Percentiles rank a stretch among this genome's conserved stretches.
These are phyloP conservation scores for Corylus heterophylla DNA, from an alignment of 306 rosid genomes.

Conservation along the genomic window DNA sequence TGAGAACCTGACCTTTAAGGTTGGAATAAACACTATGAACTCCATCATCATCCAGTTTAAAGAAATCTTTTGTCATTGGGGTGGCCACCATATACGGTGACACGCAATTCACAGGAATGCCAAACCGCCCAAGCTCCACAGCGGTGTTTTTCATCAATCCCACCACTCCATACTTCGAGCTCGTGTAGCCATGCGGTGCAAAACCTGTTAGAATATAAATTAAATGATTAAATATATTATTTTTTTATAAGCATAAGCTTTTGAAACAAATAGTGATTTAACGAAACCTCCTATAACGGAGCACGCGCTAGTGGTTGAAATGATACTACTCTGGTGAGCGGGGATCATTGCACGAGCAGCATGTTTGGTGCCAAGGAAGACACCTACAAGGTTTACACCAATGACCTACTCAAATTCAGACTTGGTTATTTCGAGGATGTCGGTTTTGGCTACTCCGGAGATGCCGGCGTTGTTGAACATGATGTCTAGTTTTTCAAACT, in stretches of 20 bases:
- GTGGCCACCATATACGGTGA: slow-evolving; percentile 42
- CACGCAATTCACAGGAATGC: slow-evolving; percentile 54
- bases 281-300: slow-evolving; percentile 28
- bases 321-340: slow-evolving; percentile 30
- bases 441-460: not conserved
- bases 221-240: too few species aligned
- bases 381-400: slow-evolving; percentile 36
- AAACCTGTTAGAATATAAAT: too few species aligned
- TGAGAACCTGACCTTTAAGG: slow-evolving; percentile 29
- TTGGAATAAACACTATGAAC: slow-evolving; percentile 15
- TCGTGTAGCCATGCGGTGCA: slow-evolving; percentile 37
- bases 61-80: slow-evolving; percentile 28
- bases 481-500: slow-evolving; percentile 54
- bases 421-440: slow-evolving; percentile 24
- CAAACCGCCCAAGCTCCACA: slow-evolving; percentile 48
- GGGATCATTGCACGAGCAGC: slow-evolving; percentile 55
- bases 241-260: too few species aligned
- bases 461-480: slow-evolving; percentile 60
- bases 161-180: slow-evolving; percentile 45
- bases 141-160: slow-evolving; percentile 43
- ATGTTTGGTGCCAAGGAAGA: slow-evolving; percentile 47
- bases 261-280: too few species aligned
- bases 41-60: slow-evolving; percentile 30
- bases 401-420: slow-evolving; percentile 40
- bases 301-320: slow-evolving; percentile 32